Base-by-base conservation (phyloP, 768 basidiomycete species). In the Lactarius indigo region DNA sequence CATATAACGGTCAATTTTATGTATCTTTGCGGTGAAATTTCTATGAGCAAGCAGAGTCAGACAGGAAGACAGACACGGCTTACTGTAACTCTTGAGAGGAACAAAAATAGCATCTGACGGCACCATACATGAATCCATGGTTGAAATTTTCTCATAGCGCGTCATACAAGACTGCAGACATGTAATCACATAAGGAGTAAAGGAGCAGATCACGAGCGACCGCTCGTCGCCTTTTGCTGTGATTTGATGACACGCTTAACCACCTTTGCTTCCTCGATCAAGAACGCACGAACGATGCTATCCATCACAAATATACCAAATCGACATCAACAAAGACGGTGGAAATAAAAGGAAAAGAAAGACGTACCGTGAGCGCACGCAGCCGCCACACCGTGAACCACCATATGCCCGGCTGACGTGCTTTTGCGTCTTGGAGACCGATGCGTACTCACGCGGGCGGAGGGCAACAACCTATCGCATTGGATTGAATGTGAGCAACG, bases 181-280 rank as follows among this genome's bases (percentile, higher is more conserved):
- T 33, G 60, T 47, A 55, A 50, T 4, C 54, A 47, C 59, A 64
- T 37, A 59, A 60, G 9, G 39, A n/a, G 59, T 41, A 50, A 55
- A 42, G 7, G 42, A 15, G 41, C n/a, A 63, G 52, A 58, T 60
- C 50, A 69, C 54, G 66, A 68, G 72, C 74, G 74, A 44, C 71
- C 74, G 31, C 68, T 64, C 72, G 31, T 41, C 1, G 30, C 35
- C 28, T 78, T 84, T 78, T 86, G 81, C 79, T 92, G 93, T 76
- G 90, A 89, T 84, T 97, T 97, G 85, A 98, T 95, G 73, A 98
- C 96, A 81, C 87, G 90, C 89, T 99, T 99, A 76, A 99, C 97
- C 74, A 99, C 98, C 85, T 98, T 98, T 55, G 97, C 97, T 84
- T 99, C 97, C 84, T 98, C 97, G 47, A 99, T 92, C 68, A 99